Base-by-base conservation (phyloP, 495 filamentous ascomycete species). In the Entonaema liquescens region DNA sequence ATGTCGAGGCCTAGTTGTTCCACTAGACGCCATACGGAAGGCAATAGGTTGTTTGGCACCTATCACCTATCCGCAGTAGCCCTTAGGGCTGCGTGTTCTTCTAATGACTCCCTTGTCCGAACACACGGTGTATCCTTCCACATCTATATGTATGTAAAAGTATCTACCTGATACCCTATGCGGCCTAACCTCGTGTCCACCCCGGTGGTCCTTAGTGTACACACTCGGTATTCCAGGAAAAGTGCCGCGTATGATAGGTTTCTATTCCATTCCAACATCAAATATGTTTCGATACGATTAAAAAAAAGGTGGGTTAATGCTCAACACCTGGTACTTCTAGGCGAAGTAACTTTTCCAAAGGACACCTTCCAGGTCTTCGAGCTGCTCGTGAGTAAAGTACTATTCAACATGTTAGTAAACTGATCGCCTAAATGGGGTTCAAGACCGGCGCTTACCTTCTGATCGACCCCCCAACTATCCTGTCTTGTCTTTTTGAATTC, bases 301-400 rank as follows among this genome's bases (percentile, higher is more conserved):
- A 6, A 33, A 33, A 33, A 33, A 23, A 47, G 5, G 17, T 23
- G 9, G 42, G 42, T 3, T 47, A 47, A 47, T n/a, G 11, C 35
- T 33, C 2, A 35, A 56, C 28, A 6, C 53, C 53, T 35, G n/a
- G 6, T 35, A 19, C 53, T 49, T 23, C 76, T 67, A 98, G 62
- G 95, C 95, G 84, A 98, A 99, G 77, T 99, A 99, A 76, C 94
- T 97, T 89, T 98, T 98, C 96, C 96, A 99, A 62, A 99, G 84
- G 38, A 98, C 96, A 47, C 95, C 95, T 72, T 97, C 94, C 21
- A 99, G 82, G 78, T 98, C 95, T 78, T 97, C 95, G 1, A 98
- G 85, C 75, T 99, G 95, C 71, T 98, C 95, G 19, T 88, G 80
- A 2, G 92, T 92, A 74, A 99, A 99, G 53, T 93, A 94, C 95